phyloP scores from a whole-genome alignment of 2,329 filamentous ascomycete species.

The Ascochyta rabiei region DNA sequence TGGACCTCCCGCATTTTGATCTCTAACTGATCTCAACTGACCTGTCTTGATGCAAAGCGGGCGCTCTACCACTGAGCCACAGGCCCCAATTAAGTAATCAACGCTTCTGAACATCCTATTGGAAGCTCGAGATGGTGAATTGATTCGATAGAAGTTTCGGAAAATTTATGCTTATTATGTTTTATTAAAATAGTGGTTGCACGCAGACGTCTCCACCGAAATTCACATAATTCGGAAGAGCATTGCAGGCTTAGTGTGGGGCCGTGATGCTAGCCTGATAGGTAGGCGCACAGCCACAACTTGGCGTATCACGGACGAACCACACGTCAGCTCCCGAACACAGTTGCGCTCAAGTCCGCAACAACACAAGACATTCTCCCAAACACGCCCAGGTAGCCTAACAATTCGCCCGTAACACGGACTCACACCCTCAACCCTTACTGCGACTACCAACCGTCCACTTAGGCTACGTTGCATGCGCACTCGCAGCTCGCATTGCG shows the following conservation, averaged over 20 bases:
- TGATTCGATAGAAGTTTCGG: background rate
- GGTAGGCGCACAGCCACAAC: constrained; percentile 12
- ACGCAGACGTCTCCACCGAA: too few relatives aligned
- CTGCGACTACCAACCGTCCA: background rate
- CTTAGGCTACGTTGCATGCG: constrained; percentile 7
- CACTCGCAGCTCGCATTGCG: constrained; percentile 20
- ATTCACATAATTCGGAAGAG: too few relatives aligned
- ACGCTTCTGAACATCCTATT: background rate
- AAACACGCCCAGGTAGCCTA: constrained; percentile 1
- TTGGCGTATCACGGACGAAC: constrained; percentile 14
- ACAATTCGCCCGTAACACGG: constrained; percentile 1
- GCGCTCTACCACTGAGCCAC: constrained; percentile 50
- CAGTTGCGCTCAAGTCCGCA: constrained; percentile 12
- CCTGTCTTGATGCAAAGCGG: constrained; percentile 42
- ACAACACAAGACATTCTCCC: constrained; percentile 9
- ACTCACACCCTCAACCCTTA: background rate
- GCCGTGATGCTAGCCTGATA: background rate
- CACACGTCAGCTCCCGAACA: constrained; percentile 20
- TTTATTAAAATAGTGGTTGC: too few relatives aligned
- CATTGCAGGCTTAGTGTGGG: background rate
- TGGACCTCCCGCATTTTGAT: constrained; percentile 37
- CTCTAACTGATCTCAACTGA: background rate
- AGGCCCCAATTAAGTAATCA: constrained; percentile 25
- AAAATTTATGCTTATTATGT: background rate
- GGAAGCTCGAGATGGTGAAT: too few relatives aligned